Base-by-base conservation (phyloP, 441 rosid species). In the Adansonia grandidieri region DNA sequence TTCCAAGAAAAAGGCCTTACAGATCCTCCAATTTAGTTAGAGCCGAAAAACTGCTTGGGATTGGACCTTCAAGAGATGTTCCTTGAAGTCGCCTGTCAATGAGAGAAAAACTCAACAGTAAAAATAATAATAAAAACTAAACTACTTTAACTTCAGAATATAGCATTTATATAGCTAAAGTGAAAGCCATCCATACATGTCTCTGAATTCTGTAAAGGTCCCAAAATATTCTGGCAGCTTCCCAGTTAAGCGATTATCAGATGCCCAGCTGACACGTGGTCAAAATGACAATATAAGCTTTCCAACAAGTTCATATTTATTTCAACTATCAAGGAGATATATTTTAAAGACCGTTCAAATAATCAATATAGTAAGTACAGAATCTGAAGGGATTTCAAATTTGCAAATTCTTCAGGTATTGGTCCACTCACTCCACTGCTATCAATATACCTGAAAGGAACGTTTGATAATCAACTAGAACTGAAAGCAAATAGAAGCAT, bases 381-480 rank as follows among this genome's bases (percentile, higher is more conserved):
- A 57, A 13, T 88, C 79, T 60, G 66, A 15, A 88, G 87, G 79
- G 88, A 87, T 76, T 77, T 90, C 84, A 90, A 65, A 67, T 87
- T 86, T 53, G 84, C 82, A 42, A 90, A 80, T 79, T 88, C 89
- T 32, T 56, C 81, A 28, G 93, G 91, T 67, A 90, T 87, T 42
- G 80, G 73, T 74, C 89, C 91, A 51, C 86, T 85, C 51, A 84
- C 87, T 80, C 90, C 93, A 78, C 93, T 85, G 77, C 93, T 88
- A 81, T 89, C 90, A 15, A 89, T 70, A 67, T 88, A 86, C 81
- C 90, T 88, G 86, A 78, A 83, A 80, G n/a, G 79, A 76, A 81
- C 80, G 6, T 58, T 20, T 20, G 63, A 58, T 9, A 9, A 58
- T 20, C 9, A 9, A 58, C 22, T 58, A 20, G 14, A 58, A 56